Percentiles rank a stretch among this genome's conserved stretches.
Evolutionary conservation across 73 alveolate species (phyloP).

Genomic region (Paramecium tetraurelia): DNA sequence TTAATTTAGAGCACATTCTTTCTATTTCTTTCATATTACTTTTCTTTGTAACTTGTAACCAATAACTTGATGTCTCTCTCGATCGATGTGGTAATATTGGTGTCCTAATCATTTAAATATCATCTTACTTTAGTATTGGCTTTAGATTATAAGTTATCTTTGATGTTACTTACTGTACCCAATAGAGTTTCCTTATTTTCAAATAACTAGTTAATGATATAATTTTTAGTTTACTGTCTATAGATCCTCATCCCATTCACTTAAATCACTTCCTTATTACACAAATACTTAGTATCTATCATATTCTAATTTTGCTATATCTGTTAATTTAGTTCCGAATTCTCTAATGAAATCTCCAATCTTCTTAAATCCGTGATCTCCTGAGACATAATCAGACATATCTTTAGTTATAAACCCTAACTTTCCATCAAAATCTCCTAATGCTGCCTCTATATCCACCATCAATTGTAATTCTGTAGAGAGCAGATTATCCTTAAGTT

Average conservation of each 20-base stretch:
- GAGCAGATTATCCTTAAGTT: not conserved
- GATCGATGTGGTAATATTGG: not conserved
- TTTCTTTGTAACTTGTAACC: not conserved
- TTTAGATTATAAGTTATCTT: not conserved
- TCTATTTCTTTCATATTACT: slow-evolving; percentile 33
- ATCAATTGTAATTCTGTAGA: not conserved
- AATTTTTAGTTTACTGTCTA: not conserved
- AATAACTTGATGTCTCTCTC: not conserved
- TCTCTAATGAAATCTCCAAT: slow-evolving; percentile 30
- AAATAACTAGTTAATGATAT: slow-evolving; percentile 22
- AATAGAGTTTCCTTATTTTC: slow-evolving; percentile 25
- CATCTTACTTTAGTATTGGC: not conserved
- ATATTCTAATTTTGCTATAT: slow-evolving; percentile 16
- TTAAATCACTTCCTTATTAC: not conserved
- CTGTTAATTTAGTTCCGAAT: slow-evolving; percentile 22
- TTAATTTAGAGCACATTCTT: not conserved
- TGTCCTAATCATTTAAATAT: not conserved
- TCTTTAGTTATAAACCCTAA: not conserved
- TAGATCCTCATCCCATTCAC: slow-evolving; percentile 39
- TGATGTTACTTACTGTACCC: slow-evolving; percentile 19
- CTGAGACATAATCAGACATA: slow-evolving; percentile 20
- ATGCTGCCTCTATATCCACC: slow-evolving; percentile 27
- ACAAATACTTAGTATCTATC: not conserved
- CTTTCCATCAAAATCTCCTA: slow-evolving; percentile 12
- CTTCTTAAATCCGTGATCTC: slow-evolving; percentile 38